Evolutionary conservation across 2,329 filamentous ascomycete genomes (phyloP), one percentile per base, ranked within the genome.

Genomic region (Blastomyces silverae): DNA sequence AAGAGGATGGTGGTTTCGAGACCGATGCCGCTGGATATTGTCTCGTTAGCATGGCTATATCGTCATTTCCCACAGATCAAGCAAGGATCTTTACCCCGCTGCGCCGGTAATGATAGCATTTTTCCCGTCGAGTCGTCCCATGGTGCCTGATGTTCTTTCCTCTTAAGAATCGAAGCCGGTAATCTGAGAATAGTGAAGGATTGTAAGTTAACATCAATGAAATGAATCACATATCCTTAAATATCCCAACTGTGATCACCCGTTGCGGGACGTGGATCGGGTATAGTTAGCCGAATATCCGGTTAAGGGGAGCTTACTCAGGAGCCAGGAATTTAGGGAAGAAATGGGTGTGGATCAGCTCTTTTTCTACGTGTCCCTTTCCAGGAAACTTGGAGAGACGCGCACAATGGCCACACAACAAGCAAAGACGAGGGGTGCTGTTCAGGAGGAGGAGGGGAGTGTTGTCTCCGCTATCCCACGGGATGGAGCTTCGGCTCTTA

Each of bases 1-100:
- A 97, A 96, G 66, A 96, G 89, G 70, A 97, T 92, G 64, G 85
- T 85, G 1, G 92, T 96, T 81, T 97, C 92, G 60, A 97, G 89
- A 69, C 92, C 92, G 73, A 97, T 97, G 73, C 92, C 92, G 73
- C 92, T 78, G 62, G 44, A 39, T 34, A 44, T 46, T 28, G 25
- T 15, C 10, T 42, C 2, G n/a, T 57, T 58, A 48, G 34, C 28
- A 57, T 25, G 25, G 34, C 28, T 44, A 20, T 8, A 37, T 31
- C 25, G 28, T 31, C 28, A 17, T 34, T 34, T 37, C 53, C 53
- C 31, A 34, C 7, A 10, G 8, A 20, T 34, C 31, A 20, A 37
- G 17, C 31, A 20, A 37, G 17, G 28, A 37, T 58, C 80, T 87
- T 78, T 84, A 95, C 91, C 91, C 90, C 72, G 87, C 91, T 69